Evolutionary conservation across 495 filamentous ascomycete species (phyloP), one percentile per base, ranked within the genome.

Genomic region (Aspergillus panamensis): DNA sequence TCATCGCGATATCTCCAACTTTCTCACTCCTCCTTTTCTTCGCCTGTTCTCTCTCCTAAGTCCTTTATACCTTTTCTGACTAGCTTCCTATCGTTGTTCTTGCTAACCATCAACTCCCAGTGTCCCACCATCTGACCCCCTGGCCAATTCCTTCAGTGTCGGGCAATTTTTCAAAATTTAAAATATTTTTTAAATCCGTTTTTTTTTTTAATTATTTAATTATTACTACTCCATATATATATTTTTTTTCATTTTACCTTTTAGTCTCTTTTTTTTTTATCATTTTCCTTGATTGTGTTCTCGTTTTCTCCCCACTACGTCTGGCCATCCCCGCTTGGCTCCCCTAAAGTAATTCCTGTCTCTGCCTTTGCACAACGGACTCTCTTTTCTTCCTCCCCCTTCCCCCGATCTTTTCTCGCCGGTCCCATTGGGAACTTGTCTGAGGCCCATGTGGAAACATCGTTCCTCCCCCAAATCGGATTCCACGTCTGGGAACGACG

Each of bases 391-490:
- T 55, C 62, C 55, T 61, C 50, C 44, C 21, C 40, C 47, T 62
- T n/a, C n/a, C 50, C 57, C 62, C 56, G 58, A 52, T 58, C 52
- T 53, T 52, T 56, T 49, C 25, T 25, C 62, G 61, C 51, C 55
- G 57, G 42, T 49, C 59, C 57, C 55, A 55, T 52, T 63, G 65
- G 61, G 58, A 59, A 44, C 60, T 59, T 55, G 50, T 60, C 52
- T 52, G 29, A 56, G 53, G 60, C 68, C 69, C 68, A 79, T 79
- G 74, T 77, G 76, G 74, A 77, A 76, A 70, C 72, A 69, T 65
- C 73, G 72, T 62, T 68, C 69, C 51, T 73, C 76, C 44, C 68
- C 73, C 69, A 74, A 71, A 74, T 73, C 71, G 62, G 73, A 79
- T 63, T 67, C 71, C 63, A 67, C 66, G 61, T 66, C 74, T 70